Evolutionary conservation across 2,329 filamentous ascomycete species (phyloP).

Genomic region (Fusarium chuoi): DNA sequence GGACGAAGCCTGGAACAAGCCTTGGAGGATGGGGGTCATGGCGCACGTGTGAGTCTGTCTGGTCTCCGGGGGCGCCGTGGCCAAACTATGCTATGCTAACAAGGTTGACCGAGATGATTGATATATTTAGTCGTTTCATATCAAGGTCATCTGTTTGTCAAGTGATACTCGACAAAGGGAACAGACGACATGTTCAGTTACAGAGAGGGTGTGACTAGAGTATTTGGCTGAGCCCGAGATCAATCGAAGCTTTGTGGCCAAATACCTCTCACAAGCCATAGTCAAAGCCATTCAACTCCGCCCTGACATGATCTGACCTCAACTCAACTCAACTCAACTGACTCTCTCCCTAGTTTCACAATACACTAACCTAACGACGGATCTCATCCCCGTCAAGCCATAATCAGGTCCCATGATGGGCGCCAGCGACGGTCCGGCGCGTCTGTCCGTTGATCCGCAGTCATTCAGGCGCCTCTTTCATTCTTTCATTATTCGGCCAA

Average conservation of each 20-base stretch:
- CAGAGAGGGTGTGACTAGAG: neutral
- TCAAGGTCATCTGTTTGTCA: neutral
- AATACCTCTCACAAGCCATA: neutral
- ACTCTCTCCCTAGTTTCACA: conserved; percentile 19
- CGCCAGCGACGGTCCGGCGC: conserved; percentile 39
- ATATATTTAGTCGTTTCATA: conserved; percentile 14
- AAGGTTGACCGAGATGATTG: conserved; percentile 17
- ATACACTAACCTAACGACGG: neutral
- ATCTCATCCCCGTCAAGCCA: conserved; percentile 29
- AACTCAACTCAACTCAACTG: neutral
- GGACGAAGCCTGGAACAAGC: conserved; percentile 25
- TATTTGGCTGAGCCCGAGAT: neutral
- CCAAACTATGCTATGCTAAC: conserved; percentile 8
- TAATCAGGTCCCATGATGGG: conserved; percentile 31
- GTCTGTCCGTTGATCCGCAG: conserved; percentile 25
- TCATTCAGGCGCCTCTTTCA: conserved; percentile 17
- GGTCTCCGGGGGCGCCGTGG: conserved; percentile 16
- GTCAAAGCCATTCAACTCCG: neutral
- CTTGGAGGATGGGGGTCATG: conserved; percentile 10
- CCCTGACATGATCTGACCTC: neutral
- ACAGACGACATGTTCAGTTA: neutral
- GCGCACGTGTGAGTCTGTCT: conserved; percentile 38
- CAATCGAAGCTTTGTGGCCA: neutral
- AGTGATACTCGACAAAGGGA: neutral
- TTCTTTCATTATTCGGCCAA: neutral